Base-by-base conservation (phyloP, 345 rosid species). In the Reutealis trisperma region DNA sequence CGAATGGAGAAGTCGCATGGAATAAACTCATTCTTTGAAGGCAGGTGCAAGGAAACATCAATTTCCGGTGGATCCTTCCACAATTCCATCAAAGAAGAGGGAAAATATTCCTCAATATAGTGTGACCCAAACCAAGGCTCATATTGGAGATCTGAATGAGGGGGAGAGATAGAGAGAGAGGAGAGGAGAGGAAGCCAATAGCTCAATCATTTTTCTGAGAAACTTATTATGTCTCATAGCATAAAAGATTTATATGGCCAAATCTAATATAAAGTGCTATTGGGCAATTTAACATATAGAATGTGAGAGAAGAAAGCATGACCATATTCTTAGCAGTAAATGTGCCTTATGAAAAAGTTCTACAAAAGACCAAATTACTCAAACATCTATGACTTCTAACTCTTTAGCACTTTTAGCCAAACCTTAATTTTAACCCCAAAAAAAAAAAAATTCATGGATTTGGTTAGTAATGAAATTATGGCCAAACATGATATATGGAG, bases 71-170 rank as follows among this genome's bases (percentile, higher is more conserved):
- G 96, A 81, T 89, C 89, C 83, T 79, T 86, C 97, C 98, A 96
- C 69, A 88, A 72, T 79, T 86, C 89, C 85, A 92, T 90, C 82
- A 91, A 73, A 77, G 89, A 77, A 71, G 85, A 83, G 59, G 94
- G 86, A 81, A 96, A 80, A 77, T 86, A 85, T 86, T 96, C 98
- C 85, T 85, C 93, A 18, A 81, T 75, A 73, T 87, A 96, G 63
- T 62, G 83, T 69, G 99, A 91, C 45, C 93, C 98, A 45, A 89
- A 96, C 99, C 98, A 96, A 41, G 99, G 98, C 85, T 96, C 99
- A 27, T 21, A 75, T 42, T 82, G 90, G 81, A 83, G 70, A 82
- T 83, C 99, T 93, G 93, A 80, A 84, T 82, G 14, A 47, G 51
- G 2, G 51, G 14, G 51, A 52, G 81, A 66, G 6, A 15, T 27